A percentile compares a stretch with the other conserved stretches of the same genome.
These are phyloP conservation scores for Trametes hirsuta DNA, from an alignment of 1,284 basidiomycete species.

Conservation along the genomic window DNA sequence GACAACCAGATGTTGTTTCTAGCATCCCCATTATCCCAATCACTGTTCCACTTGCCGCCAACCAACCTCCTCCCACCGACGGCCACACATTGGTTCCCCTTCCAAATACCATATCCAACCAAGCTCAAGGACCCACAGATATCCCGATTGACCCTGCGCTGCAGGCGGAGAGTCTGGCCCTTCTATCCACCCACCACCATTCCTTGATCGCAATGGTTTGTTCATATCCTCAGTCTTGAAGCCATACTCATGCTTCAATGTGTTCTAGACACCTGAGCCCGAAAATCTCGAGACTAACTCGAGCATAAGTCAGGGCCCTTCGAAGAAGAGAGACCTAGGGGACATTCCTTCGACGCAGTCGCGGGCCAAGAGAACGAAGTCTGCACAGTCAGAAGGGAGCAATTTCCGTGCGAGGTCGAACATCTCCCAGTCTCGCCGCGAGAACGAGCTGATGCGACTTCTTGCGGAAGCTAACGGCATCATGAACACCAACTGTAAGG, in stretches of 20 bases:
- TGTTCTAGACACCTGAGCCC: slow-evolving; percentile 18
- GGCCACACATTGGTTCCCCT: not conserved
- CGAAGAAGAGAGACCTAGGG: slow-evolving; percentile 13
- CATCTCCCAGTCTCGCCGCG: slow-evolving; percentile 73
- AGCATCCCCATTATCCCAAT: no score
- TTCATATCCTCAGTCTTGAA: not conserved
- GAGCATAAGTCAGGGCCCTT: slow-evolving; percentile 1
- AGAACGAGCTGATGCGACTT: slow-evolving; percentile 73
- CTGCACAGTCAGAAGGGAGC: slow-evolving; percentile 5
- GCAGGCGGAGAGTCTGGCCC: not conserved
- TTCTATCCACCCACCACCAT: not conserved
- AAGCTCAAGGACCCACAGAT: not conserved
- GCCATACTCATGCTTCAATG: not conserved
- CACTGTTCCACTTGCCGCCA: no score
- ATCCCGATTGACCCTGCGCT: slow-evolving; percentile 14
- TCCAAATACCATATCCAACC: not conserved
- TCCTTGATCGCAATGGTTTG: slow-evolving; percentile 21
- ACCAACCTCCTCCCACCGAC: no score
- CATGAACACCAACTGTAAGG: slow-evolving; percentile 63
- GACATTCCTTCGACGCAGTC: slow-evolving; percentile 22
- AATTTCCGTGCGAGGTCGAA: slow-evolving; percentile 52
- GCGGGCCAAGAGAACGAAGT: slow-evolving; percentile 30
- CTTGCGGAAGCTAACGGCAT: slow-evolving; percentile 67
- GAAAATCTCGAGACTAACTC: slow-evolving; percentile 3
- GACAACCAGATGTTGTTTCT: no score